Evolutionary conservation across 2,329 filamentous ascomycete species (phyloP), one percentile per base, ranked within the genome.

Genomic region (Talaromyces amestolkiae): DNA sequence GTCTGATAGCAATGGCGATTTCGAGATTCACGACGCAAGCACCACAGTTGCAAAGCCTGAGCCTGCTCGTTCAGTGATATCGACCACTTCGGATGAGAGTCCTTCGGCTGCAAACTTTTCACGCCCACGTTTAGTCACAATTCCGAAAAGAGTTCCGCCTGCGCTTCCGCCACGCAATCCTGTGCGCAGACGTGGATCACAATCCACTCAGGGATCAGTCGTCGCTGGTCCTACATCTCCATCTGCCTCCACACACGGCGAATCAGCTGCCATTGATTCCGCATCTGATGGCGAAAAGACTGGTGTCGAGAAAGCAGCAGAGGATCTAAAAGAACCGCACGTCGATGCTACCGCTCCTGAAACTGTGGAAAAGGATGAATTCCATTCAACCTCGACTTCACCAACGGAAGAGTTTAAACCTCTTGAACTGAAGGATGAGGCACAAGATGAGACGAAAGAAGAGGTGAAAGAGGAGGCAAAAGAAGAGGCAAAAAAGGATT

Each of bases 41-140:
- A 63, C 88, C 81, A 65, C 86, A 80, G 24, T 86, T 82, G 72
- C 73, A 11, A 73, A 72, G 51, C 72, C 68, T 39, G 62, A 88
- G 80, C 76, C 82, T 81, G 3, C 81, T 15, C 64, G 64, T 0
- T 49, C 68, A 27, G 69, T 70, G 1, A 69, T 73, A 2, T 65
- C 71, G 3, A 67, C 69, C 1, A 53, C 72, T 2, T 71, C 73
- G 19, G 72, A 76, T 17, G 81, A 84, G 7, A 85, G 87, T 61
- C 85, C 87, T 47, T 84, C 86, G 2, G 87, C 90, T 1, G 87
- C 90, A 63, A 84, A 87, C 64, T 87, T 93, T 65, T 89, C 87
- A 45, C 90, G 91, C 73, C 91, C 92, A 27, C 89, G 90, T 60
- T 82, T 97, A 60, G 91, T 97, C 33, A 93, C 87, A 54, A 96